Percentiles rank a stretch among this genome's conserved stretches.
phyloP scores from a whole-genome alignment of 352 stramenopile genomes.

The Pythium rishiriense region DNA sequence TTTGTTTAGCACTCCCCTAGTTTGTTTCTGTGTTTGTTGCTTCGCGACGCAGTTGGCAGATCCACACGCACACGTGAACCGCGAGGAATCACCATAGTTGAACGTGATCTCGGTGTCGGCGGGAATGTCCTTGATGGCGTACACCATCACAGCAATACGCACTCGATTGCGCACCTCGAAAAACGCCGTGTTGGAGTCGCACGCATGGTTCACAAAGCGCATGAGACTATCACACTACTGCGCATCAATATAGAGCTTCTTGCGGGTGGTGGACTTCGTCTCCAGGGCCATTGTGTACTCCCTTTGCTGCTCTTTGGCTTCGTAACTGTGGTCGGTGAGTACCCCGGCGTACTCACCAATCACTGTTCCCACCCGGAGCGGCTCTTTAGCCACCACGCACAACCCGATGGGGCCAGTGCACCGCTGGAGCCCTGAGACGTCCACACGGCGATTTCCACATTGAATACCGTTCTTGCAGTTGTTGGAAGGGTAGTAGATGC shows the following conservation, averaged over 20 bases:
- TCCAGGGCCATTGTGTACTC: slow-evolving; percentile 4
- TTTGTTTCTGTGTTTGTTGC: no score
- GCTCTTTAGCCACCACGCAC: no score
- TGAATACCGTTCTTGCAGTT: no score
- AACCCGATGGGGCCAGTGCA: no score
- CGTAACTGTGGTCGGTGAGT: background rate
- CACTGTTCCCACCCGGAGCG: no score
- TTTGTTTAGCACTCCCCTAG: no score
- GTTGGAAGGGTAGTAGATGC: no score
- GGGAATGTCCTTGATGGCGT: slow-evolving; percentile 3
- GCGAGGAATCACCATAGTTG: slow-evolving; percentile 1
- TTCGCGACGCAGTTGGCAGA: no score
- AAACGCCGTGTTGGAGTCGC: slow-evolving; percentile 4
- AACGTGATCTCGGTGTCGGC: background rate
- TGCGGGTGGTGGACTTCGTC: background rate
- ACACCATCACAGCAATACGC: background rate
- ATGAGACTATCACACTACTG: slow-evolving; percentile 1
- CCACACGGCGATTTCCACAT: no score
- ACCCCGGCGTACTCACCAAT: slow-evolving; percentile 6
- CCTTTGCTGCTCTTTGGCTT: background rate
- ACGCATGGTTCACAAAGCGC: slow-evolving; percentile 16
- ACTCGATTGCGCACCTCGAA: slow-evolving; percentile 11
- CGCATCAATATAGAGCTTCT: slow-evolving; percentile 10
- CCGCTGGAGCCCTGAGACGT: no score
- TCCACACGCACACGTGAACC: slow-evolving; percentile 6